Base-by-base conservation (phyloP, 768 basidiomycete genomes). In the Leccinellum rugosiceps region DNA sequence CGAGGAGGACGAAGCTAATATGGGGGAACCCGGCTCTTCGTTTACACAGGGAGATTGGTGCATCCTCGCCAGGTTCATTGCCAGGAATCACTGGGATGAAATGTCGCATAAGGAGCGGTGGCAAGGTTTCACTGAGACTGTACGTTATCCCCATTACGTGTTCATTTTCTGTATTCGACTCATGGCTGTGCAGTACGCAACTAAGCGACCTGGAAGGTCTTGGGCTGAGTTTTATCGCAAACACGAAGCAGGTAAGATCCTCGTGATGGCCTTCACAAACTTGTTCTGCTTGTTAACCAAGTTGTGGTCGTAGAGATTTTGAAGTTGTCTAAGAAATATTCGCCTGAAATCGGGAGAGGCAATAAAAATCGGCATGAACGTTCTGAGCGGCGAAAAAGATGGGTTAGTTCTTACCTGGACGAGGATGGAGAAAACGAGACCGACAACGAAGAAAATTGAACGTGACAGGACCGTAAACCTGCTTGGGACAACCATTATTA, bases 11-110 rank as follows among this genome's bases (percentile, higher is more conserved):
- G 69, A 65, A 50, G 60, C 59, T 57, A 59, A 79, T 21, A 86
- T 88, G 85, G 84, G 86, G 11, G 66, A 63, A 52, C 73, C 65
- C 50, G 81, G 84, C 15, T 70, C 68, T 38, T 59, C 78, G 4
- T 85, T 83, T 59, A 82, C 78, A 25, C 75, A 78, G n/a, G 84
- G 84, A n/a, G 88, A 90, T 65, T 71, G 81, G 55, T 80, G 84
- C 58, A 75, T 80, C 48, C 74, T 83, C 50, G 85, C 86, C 14
- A 82, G 78, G 60, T 80, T 86, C 69, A 80, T 87, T 34, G 80
- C 81, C 25, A 75, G 74, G 6, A 74, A 74, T 52, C 71, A 75
- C 3, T 88, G 83, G 76, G 67, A 75, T 25, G 69, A 68, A 25
- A 66, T 75, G 59, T 63, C 71, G 17, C 56, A 57, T 1, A 78